These are phyloP conservation scores for Tuber melanosporum DNA, from an alignment of 495 filamentous ascomycete genomes.

Conservation along the genomic window DNA sequence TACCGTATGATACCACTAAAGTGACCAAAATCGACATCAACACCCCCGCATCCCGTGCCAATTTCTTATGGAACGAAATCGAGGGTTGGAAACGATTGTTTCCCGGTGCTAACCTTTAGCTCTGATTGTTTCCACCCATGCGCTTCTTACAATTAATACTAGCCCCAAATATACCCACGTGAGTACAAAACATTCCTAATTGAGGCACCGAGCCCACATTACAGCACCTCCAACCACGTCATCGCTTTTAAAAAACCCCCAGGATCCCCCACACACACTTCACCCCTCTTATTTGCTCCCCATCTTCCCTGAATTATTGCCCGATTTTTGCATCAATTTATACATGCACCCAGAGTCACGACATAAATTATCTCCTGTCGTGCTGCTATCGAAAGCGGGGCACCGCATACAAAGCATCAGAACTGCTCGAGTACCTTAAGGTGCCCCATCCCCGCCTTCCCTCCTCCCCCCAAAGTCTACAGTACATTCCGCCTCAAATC, in stretches of 20 bases:
- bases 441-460: background rate
- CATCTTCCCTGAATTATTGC: background rate
- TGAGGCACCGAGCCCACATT: background rate
- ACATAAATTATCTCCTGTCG: too few relatives aligned
- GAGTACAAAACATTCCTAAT: background rate
- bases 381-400: too few relatives aligned
- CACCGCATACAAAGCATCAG: background rate
- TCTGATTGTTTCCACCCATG: background rate
- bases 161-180: background rate
- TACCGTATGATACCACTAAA: background rate
- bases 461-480: background rate
- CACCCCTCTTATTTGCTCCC: background rate
- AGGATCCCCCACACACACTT: background rate
- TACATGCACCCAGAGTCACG: background rate
- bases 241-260: background rate
- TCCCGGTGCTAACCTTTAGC: background rate
- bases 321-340: background rate
- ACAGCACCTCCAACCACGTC: background rate
- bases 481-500: background rate
- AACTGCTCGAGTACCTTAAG: background rate
- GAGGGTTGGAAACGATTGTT: background rate
- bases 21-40: background rate
- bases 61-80: background rate
- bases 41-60: background rate
- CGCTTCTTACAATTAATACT: background rate